Evolutionary conservation across 352 stramenopile species (phyloP).

Genomic region (Globisporangium camurandrum): DNA sequence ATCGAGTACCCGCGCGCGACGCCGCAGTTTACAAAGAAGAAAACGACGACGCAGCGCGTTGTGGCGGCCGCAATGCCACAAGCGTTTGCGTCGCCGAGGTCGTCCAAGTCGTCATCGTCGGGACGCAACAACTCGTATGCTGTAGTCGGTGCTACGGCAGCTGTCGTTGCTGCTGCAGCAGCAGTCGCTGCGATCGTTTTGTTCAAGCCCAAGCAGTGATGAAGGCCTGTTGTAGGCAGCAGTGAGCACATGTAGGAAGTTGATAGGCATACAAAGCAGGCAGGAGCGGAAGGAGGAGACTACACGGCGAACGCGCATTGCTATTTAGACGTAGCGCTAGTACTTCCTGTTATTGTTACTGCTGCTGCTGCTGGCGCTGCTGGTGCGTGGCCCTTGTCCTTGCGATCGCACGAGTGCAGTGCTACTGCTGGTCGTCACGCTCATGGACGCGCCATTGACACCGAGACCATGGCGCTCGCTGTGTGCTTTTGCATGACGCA

Average conservation of each 20-base stretch:
- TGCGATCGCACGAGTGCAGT: slow-evolving; percentile 22
- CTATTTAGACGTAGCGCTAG: slow-evolving; percentile 10
- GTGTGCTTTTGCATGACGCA: slow-evolving; percentile 9
- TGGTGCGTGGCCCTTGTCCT: slow-evolving; percentile 15
- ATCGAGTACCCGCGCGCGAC: slow-evolving; percentile 54
- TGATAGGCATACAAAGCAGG: slow-evolving; percentile 6
- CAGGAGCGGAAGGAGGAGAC: slow-evolving; percentile 1
- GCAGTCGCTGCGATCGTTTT: slow-evolving; percentile 26
- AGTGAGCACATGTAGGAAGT: neutral
- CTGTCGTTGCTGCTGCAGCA: slow-evolving; percentile 26
- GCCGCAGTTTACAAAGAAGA: slow-evolving; percentile 70
- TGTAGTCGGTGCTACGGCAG: slow-evolving; percentile 24
- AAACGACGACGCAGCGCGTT: slow-evolving; percentile 13
- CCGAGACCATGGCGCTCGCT: slow-evolving; percentile 22
- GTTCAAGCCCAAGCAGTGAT: slow-evolving; percentile 43
- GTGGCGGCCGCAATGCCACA: slow-evolving; percentile 26
- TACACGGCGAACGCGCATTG: neutral
- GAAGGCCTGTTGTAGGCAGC: neutral
- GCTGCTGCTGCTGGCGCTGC: slow-evolving; percentile 22
- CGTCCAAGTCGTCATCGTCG: no score
- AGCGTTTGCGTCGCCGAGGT: no score
- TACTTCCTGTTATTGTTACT: neutral
- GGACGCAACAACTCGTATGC: no score
- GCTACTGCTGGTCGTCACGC: slow-evolving; percentile 21
- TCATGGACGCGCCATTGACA: slow-evolving; percentile 29